Percentiles rank a stretch among this genome's conserved stretches.
Conservation (phyloP, 2,329 filamentous ascomycete genomes). For the Calonectria fujianensis region DNA sequence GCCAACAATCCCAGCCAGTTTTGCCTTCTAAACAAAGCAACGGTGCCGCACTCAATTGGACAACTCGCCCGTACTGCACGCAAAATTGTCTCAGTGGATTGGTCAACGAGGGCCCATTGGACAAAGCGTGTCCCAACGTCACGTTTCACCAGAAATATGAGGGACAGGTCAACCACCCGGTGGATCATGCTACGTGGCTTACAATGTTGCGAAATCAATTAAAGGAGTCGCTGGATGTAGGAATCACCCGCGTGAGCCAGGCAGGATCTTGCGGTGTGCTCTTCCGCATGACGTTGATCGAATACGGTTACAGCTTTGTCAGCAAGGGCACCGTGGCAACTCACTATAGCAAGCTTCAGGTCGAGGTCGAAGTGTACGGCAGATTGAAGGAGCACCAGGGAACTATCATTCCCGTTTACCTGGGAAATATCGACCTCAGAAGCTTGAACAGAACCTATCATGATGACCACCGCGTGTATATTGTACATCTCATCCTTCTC, state of each 20-base stretch:
- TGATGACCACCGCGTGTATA: slow-evolving; percentile 57
- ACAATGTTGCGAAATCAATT: slow-evolving; percentile 2
- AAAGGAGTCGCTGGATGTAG: slow-evolving; percentile 9
- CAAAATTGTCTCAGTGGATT: slow-evolving; percentile 28
- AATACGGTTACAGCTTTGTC: slow-evolving; percentile 65
- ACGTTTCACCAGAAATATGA: neutral
- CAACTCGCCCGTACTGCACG: slow-evolving; percentile 10
- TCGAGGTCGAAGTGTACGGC: slow-evolving; percentile 61
- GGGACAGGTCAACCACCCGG: neutral
- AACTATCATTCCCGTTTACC: slow-evolving; percentile 60
- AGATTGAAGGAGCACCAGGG: slow-evolving; percentile 60
- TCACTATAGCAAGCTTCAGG: slow-evolving; percentile 59
- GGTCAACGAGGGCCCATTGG: slow-evolving; percentile 1
- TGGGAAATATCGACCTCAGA: slow-evolving; percentile 58
- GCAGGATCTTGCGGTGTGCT: slow-evolving; percentile 51
- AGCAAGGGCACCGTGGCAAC: slow-evolving; percentile 62
- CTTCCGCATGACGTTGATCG: slow-evolving; percentile 64
- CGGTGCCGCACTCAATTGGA: too few relatives aligned
- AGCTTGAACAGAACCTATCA: slow-evolving; percentile 58
- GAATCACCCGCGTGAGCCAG: slow-evolving; percentile 16
- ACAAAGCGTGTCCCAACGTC: slow-evolving; percentile 15
- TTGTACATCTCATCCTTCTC: slow-evolving; percentile 60
- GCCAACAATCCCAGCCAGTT: neutral
- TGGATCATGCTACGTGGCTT: slow-evolving; percentile 5
- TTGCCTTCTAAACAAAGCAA: neutral